Base-by-base conservation (phyloP, 441 rosid genomes). In the Pelargonium fulgidum region DNA sequence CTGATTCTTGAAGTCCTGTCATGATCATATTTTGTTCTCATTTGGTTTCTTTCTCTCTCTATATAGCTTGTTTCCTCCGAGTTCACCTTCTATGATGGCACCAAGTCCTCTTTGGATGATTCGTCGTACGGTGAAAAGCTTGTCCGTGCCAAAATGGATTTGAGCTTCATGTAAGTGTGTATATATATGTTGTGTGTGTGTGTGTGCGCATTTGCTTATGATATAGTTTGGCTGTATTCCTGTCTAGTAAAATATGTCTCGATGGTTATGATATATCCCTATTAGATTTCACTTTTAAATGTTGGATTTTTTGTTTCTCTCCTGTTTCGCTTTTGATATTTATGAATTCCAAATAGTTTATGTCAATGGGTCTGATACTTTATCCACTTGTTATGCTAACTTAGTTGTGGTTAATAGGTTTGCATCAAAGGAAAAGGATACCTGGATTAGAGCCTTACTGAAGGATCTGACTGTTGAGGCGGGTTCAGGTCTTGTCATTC, bases 401-500 rank as follows among this genome's bases (percentile, higher is more conserved):
- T 20, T 20, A 20, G 19, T 20, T 58, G 10, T 19, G 22, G 9
- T 52, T 42, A 70, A 78, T 79, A 94, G 99, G 98, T 92, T 84
- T 82, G 97, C 98, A 54, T 83, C 97, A 75, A 96, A 91, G 85
- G 99, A 85, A 78, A 88, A 88, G 81, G 99, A 93, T 80, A 87
- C 83, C 66, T 96, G 99, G 99, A 83, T 89, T 65, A 88, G 97
- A 26, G 89, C 98, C 61, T 77, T 87, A 70, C 80, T 88, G 81
- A 96, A 91, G 86, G 93, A 87, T 81, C 81, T 96, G 75, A 88
- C 85, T 12, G 77, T 96, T 66, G 99, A 96, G 86, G 86, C 97
- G 74, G 99, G 96, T 74, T 96, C 99, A 75, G 99, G 99, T 78
- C 96, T 96, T 76, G 81, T 86, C 75, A 85, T 96, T 82, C 85